Base-by-base conservation (phyloP, 345 rosid species). In the Linum tenue region DNA sequence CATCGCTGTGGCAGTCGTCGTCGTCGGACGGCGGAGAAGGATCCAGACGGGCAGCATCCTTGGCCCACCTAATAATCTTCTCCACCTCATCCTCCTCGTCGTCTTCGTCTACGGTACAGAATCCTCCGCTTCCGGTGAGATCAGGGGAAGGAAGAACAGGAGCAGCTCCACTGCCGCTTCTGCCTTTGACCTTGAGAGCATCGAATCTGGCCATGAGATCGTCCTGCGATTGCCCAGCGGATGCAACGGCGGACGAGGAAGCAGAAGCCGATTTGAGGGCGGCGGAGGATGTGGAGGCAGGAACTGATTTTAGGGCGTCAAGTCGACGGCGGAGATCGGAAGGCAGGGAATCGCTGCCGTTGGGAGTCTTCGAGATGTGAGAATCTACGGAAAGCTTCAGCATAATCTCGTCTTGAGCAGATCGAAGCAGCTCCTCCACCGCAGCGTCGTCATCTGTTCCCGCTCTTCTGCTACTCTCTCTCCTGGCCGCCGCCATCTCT, bases 41-140 rank as follows among this genome's bases (percentile, higher is more conserved):
- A 66, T 92, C 92, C 59, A 92, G 88, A 61, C 89, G 90, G 31
- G 92, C 92, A 40, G 95, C 89, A 63, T 91, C 96, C 55, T 67
- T 75, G 48, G 98, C 96, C 96, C 98, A 91, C 11, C 70, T 84
- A 37, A 89, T 85, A 62, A 87, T 66, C 78, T 86, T 91, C 78
- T 87, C 89, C 17, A 91, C 96, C 75, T 89, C 84, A 42, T 78
- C 90, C 2, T 83, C 92, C 39, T 82, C 86, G 3, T 82, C 77
- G 9, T 37, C 76, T 14, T 35, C 56, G 1, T 65, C 69, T 59
- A 12, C 63, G 1, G 5, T 50, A 53, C 3, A 48, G 1, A 55
- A 17, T 48, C 31, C 31, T 22, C 61, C 63, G 35, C n/a, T 11
- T 39, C 41, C 14, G 7, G 10, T 37, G 2, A 31, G 17, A 39